These are phyloP conservation scores for Coniosporium tulheliwenetii DNA, from an alignment of 2,329 filamentous ascomycete genomes.

Conservation along the genomic window DNA sequence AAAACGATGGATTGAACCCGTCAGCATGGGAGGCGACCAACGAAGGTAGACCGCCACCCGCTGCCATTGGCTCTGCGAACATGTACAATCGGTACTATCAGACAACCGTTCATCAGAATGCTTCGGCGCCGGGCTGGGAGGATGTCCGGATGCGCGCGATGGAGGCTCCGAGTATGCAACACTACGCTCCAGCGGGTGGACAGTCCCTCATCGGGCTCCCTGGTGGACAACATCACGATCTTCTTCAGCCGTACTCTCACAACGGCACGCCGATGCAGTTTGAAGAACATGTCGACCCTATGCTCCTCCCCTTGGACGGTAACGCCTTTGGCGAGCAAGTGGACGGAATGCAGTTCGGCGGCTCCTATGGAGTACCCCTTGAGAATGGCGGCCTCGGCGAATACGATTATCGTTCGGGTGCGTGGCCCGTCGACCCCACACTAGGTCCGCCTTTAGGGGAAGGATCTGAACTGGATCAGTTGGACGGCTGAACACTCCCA, in stretches of 20 bases:
- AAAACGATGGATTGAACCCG: conserved; percentile 20
- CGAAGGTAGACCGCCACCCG: conserved; percentile 31
- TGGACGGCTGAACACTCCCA: too few relatives aligned
- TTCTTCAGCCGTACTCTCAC: conserved; percentile 12
- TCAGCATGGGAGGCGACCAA: conserved; percentile 37
- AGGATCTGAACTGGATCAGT: too few relatives aligned
- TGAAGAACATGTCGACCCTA: conserved; percentile 21
- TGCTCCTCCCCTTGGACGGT: conserved; percentile 21
- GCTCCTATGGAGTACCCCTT: too few relatives aligned
- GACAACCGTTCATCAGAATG: conserved; percentile 26
- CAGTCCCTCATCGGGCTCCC: conserved; percentile 18
- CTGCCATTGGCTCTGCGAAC: conserved; percentile 27
- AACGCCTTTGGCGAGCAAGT: conserved; percentile 2
- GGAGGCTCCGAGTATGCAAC: conserved; percentile 11
- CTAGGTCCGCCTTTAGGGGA: too few relatives aligned
- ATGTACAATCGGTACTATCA: conserved; percentile 36
- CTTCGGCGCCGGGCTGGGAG: conserved; percentile 12
- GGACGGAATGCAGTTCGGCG: too few relatives aligned
- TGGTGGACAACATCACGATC: conserved; percentile 22
- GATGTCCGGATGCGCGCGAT: conserved; percentile 27
- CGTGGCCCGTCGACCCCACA: too few relatives aligned
- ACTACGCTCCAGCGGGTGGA: conserved; percentile 2
- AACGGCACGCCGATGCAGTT: conserved; percentile 15
- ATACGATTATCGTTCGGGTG: too few relatives aligned
- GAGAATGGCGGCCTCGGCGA: too few relatives aligned